phyloP scores from a whole-genome alignment of 768 basidiomycete species.

The Tulasnella sp. region DNA sequence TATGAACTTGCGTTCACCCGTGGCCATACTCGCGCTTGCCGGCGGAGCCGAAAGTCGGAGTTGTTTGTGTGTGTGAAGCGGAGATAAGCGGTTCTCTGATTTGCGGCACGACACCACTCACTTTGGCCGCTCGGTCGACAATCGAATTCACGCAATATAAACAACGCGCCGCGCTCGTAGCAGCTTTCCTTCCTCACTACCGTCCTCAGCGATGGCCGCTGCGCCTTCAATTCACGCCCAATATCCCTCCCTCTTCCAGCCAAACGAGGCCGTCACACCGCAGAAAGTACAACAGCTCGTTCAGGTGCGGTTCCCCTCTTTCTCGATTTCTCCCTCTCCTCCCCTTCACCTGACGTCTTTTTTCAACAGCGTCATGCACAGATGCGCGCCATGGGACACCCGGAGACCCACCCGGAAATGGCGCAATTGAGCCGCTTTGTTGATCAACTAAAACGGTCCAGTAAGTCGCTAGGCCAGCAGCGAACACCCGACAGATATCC shows the following conservation, averaged over 20 bases:
- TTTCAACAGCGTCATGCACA: not conserved
- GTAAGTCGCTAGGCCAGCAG: not conserved
- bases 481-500: not conserved
- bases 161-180: too few species aligned
- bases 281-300: slow-evolving; percentile 1
- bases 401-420: slow-evolving; percentile 10
- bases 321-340: not conserved
- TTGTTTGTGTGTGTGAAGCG: too few species aligned
- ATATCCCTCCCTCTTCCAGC: slow-evolving; percentile 12
- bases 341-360: not conserved
- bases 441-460: slow-evolving; percentile 3
- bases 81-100: too few species aligned
- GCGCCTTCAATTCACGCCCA: not conserved
- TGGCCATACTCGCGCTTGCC: too few species aligned
- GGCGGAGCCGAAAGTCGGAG: too few species aligned
- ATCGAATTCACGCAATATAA: too few species aligned
- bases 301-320: not conserved
- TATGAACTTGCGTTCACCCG: too few species aligned
- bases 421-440: slow-evolving; percentile 2
- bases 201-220: too few species aligned
- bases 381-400: not conserved
- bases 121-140: too few species aligned
- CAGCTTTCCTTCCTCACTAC: too few species aligned
- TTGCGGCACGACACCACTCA: too few species aligned
- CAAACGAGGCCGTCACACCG: slow-evolving; percentile 3